These are phyloP conservation scores for Talaromyces sp. DNA, from an alignment of 2,329 filamentous ascomycete species.

Conservation along the genomic window DNA sequence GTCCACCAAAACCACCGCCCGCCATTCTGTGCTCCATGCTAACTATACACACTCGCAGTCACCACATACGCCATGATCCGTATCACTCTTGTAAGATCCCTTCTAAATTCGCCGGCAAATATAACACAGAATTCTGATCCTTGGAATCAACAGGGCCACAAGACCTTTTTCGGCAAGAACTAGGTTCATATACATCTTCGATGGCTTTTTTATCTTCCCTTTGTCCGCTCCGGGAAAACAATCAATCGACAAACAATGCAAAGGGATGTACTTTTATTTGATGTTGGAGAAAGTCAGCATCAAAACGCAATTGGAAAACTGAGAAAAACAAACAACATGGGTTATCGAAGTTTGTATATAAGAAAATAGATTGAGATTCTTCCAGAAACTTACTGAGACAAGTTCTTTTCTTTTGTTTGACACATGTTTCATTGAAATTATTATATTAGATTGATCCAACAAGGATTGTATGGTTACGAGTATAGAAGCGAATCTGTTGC, in stretches of 20 bases:
- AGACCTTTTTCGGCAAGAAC: constrained; percentile 57
- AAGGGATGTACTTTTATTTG: constrained; percentile 19
- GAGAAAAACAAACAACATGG: constrained; percentile 7
- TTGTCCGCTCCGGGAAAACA: not conserved
- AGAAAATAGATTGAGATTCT: constrained; percentile 11
- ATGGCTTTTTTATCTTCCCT: constrained; percentile 10
- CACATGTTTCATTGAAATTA: not conserved
- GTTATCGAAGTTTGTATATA: constrained; percentile 22
- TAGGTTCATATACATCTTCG: constrained; percentile 26
- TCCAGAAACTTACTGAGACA: not conserved
- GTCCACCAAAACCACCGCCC: constrained; percentile 24
- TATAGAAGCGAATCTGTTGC: not conserved
- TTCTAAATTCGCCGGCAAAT: constrained; percentile 25
- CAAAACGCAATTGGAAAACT: constrained; percentile 32
- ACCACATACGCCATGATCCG: constrained; percentile 47
- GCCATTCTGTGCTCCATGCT: constrained; percentile 14
- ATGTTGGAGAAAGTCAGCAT: constrained; percentile 34
- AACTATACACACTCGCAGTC: constrained; percentile 22
- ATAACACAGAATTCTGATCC: not conserved
- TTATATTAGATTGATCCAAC: not conserved
- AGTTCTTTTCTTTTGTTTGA: constrained; percentile 14
- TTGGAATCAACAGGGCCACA: constrained; percentile 54
- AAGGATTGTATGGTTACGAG: not conserved
- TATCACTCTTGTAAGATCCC: constrained; percentile 43
- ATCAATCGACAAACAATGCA: not conserved